Conservation (phyloP, 768 basidiomycete species). For the Scleroderma citrinum region DNA sequence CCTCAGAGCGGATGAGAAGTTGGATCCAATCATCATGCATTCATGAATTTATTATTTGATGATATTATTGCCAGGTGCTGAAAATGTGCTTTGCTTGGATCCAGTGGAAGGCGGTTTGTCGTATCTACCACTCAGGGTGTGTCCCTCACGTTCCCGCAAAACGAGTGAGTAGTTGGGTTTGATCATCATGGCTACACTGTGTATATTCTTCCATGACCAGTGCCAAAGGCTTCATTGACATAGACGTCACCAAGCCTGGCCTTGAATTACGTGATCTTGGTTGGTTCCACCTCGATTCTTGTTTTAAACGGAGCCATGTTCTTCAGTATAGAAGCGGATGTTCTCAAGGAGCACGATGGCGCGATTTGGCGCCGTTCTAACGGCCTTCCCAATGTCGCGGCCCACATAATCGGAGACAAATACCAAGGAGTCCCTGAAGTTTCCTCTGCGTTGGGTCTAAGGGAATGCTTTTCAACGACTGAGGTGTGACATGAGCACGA, state of each 20-base stretch:
- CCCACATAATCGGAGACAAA: slow-evolving; percentile 88
- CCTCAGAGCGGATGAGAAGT: no score
- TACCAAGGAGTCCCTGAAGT: slow-evolving; percentile 74
- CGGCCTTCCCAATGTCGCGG: slow-evolving; percentile 72
- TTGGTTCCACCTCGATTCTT: slow-evolving; percentile 90
- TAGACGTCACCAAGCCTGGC: slow-evolving; percentile 92
- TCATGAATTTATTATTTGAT: no score
- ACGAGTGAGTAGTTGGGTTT: no score
- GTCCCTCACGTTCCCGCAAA: no score
- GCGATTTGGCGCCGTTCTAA: slow-evolving; percentile 52
- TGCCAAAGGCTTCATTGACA: slow-evolving; percentile 98
- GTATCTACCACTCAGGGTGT: no score
- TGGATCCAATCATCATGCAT: no score
- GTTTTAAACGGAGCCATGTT: slow-evolving; percentile 93
- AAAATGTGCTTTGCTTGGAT: no score
- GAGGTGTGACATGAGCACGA: slow-evolving; percentile 96
- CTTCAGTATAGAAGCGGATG: slow-evolving; percentile 96
- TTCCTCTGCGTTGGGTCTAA: slow-evolving; percentile 80
- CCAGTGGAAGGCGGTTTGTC: no score
- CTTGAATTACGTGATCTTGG: slow-evolving; percentile 76
- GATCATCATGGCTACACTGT: no score
- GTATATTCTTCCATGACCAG: no score
- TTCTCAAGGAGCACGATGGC: slow-evolving; percentile 92
- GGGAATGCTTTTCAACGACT: slow-evolving; percentile 86
- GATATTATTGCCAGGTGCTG: no score